Evolutionary conservation across 2,329 filamentous ascomycete species (phyloP), one percentile per base, ranked within the genome.

Genomic region (Cladophialophora exuberans): DNA sequence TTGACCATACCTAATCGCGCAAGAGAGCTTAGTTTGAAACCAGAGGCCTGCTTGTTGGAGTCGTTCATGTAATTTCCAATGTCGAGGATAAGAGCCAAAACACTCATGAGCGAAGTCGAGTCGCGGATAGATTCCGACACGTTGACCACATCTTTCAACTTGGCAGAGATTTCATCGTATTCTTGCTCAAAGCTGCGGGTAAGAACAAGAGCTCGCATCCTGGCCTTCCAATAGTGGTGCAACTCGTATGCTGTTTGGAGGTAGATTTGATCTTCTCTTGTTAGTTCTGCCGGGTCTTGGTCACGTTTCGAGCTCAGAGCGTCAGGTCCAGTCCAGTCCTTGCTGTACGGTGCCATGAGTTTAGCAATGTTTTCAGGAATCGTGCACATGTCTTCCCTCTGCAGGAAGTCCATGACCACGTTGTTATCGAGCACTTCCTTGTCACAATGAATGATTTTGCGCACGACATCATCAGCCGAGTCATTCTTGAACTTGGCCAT

Each of bases 1-100:
- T 99, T 99, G 68, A 97, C 90, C 92, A 99, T 97, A 58, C 88
- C 92, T 52, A 99, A 79, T 52, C 94, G 86, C 23, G 90, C 89
- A 44, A 99, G 85, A 4, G 94, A 97, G 68, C 91, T 94, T 11
- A 99, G 84, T 78, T 99, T 99, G 86, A 99, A 99, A 60, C 94
- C 94, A 54, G 88, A 89, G 3, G 94, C 94, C 75, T 97, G 94
- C 77, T 99, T 99, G 76, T 97, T 97, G 52, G 92, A 88, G 70
- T 97, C 94, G 78, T 99, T 99, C 94, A 99, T 99, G 80, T 96
- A 99, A 73, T 99, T 99, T 72, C 94, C 94, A 68, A 99, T 96
- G 72, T 97, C 93, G 66, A 99, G 79, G 72, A 99, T 99, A 59
- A 97, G 81, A 56, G 93, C 92, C 53, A 99, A 83, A 42, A 99